Conservation (phyloP, 768 basidiomycete genomes). For the Crepidotus variabilis region DNA sequence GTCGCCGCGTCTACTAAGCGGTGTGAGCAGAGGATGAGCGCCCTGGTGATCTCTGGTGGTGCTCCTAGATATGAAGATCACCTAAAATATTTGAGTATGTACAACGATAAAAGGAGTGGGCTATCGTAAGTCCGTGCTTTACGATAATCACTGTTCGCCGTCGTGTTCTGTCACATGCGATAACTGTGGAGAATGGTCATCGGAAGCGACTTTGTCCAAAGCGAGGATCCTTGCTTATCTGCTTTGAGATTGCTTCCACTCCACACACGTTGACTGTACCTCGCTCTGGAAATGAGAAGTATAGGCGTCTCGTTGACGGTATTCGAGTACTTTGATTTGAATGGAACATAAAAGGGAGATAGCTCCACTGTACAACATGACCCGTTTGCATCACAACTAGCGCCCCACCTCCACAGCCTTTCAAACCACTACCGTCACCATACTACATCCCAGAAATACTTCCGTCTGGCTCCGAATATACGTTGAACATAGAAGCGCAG, state of each 20-base stretch:
- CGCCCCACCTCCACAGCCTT: not conserved
- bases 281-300: not conserved
- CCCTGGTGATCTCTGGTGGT: not conserved
- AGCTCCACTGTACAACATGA: not conserved
- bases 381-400: not conserved
- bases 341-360: not conserved
- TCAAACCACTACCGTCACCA: not conserved
- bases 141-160: no score
- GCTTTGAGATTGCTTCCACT: not conserved
- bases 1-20: no score
- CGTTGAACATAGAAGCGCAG: not conserved
- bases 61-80: not conserved
- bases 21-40: no score
- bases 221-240: not conserved
- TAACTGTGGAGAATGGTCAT: no score
- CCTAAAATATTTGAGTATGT: not conserved
- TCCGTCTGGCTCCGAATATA: not conserved
- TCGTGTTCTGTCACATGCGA: no score
- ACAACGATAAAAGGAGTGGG: not conserved
- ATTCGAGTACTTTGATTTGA: not conserved
- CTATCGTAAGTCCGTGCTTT: no score
- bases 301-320: not conserved
- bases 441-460: not conserved
- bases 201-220: not conserved
- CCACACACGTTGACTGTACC: not conserved